phyloP scores from a whole-genome alignment of 345 rosid species.

The Eucalyptus regnans region DNA sequence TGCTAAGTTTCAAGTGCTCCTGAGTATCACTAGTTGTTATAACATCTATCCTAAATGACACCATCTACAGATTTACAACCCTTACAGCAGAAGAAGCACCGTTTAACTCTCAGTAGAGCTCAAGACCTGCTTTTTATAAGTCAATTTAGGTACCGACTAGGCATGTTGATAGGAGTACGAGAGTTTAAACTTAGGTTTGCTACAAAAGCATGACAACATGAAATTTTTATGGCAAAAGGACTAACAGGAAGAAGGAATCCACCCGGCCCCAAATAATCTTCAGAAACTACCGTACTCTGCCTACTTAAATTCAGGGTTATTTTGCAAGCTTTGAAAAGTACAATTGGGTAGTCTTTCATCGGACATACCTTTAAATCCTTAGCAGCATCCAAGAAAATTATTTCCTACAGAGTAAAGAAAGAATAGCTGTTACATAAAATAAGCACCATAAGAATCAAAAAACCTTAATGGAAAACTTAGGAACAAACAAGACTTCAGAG shows the following conservation, averaged over 20 bases:
- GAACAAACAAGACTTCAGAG: neutral
- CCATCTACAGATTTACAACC: neutral
- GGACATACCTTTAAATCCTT: slow-evolving; percentile 45
- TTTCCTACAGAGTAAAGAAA: slow-evolving; percentile 49
- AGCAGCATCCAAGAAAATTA: slow-evolving; percentile 55
- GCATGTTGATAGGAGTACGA: neutral
- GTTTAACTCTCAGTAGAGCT: neutral
- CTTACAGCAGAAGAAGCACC: neutral
- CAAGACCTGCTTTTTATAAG: neutral
- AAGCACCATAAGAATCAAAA: neutral
- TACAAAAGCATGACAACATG: neutral
- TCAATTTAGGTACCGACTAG: neutral
- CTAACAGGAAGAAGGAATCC: neutral
- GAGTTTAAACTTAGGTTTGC: neutral
- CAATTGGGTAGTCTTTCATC: neutral
- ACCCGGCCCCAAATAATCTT: neutral
- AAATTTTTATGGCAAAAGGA: neutral
- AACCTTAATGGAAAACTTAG: neutral
- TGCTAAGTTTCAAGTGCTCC: neutral
- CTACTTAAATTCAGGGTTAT: neutral
- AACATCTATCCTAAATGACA: neutral
- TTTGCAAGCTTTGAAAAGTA: neutral
- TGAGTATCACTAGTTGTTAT: neutral
- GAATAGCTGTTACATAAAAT: neutral
- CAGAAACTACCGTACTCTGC: neutral